Evolutionary conservation across 2,329 filamentous ascomycete genomes (phyloP).

Genomic region (Xylariaceae sp.): DNA sequence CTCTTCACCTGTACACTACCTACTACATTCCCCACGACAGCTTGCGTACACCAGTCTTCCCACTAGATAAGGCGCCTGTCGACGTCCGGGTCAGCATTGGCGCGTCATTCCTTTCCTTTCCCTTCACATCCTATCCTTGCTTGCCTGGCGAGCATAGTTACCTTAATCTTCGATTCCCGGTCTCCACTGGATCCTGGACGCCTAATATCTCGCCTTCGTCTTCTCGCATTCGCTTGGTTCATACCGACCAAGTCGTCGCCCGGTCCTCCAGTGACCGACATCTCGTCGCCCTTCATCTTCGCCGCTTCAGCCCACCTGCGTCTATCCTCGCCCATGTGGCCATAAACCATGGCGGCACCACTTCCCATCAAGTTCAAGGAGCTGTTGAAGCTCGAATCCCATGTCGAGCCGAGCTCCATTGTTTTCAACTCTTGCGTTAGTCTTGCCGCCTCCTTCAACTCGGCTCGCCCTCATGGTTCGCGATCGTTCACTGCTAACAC

Average conservation of each 20-base stretch:
- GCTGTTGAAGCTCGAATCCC: slow-evolving; percentile 63
- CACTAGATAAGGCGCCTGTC: not conserved
- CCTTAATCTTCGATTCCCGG: slow-evolving; percentile 22
- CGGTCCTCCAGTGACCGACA: slow-evolving; percentile 1
- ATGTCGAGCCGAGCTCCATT: slow-evolving; percentile 52
- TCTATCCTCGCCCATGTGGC: slow-evolving; percentile 28
- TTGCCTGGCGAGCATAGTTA: slow-evolving; percentile 11
- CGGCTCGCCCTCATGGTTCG: slow-evolving; percentile 7
- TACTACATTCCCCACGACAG: not conserved
- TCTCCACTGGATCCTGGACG: slow-evolving; percentile 20
- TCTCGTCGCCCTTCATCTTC: slow-evolving; percentile 4
- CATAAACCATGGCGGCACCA: slow-evolving; percentile 50
- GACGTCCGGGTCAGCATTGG: slow-evolving; percentile 13
- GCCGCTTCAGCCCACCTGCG: slow-evolving; percentile 9
- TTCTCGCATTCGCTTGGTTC: slow-evolving; percentile 5
- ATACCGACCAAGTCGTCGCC: not conserved
- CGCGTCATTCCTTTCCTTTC: slow-evolving; percentile 23
- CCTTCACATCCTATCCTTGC: not conserved
- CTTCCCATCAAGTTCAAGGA: slow-evolving; percentile 92
- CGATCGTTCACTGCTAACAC: slow-evolving; percentile 17
- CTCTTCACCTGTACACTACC: slow-evolving; percentile 23
- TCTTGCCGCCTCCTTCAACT: not conserved
- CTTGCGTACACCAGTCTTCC: slow-evolving; percentile 5
- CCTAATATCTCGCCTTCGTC: slow-evolving; percentile 20
- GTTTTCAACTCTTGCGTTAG: slow-evolving; percentile 80